Conservation (phyloP, 2,329 filamentous ascomycete genomes). For the Colletotrichum sp. region DNA sequence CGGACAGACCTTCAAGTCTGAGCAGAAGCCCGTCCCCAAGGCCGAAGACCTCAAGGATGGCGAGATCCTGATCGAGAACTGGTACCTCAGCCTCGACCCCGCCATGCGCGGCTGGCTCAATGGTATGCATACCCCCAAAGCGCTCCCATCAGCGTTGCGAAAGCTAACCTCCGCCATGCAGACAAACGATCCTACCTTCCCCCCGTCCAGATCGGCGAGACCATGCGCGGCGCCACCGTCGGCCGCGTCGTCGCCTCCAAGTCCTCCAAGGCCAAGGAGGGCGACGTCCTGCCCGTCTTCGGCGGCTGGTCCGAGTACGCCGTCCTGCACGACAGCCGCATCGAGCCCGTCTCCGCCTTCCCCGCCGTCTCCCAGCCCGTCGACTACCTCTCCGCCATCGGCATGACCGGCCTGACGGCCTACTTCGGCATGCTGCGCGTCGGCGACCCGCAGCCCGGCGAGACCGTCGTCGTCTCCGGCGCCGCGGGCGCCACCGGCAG, state of each 20-base stretch:
- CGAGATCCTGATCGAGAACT: constrained; percentile 62
- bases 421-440: constrained; percentile 77
- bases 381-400: constrained; percentile 67
- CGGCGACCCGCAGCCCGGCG: constrained; percentile 69
- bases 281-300: constrained; percentile 60
- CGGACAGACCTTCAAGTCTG: constrained; percentile 66
- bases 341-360: constrained; percentile 44
- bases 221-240: constrained; percentile 70
- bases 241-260: constrained; percentile 67
- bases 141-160: no score
- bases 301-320: constrained; percentile 72
- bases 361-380: constrained; percentile 50
- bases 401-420: constrained; percentile 74
- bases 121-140: constrained; percentile 37
- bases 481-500: constrained; percentile 81
- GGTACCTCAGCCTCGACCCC: constrained; percentile 75
- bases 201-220: constrained; percentile 69
- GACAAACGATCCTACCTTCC: constrained; percentile 65
- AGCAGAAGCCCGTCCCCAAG: constrained; percentile 55
- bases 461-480: constrained; percentile 78
- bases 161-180: constrained; percentile 22
- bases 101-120: constrained; percentile 79
- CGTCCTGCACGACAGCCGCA: constrained; percentile 57
- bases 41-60: constrained; percentile 64
- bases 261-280: constrained; percentile 56